Percentiles rank a stretch among this genome's conserved stretches.
These are phyloP conservation scores for Vitis cinerea DNA, from an alignment of 164 flowering plant species.

Conservation along the genomic window DNA sequence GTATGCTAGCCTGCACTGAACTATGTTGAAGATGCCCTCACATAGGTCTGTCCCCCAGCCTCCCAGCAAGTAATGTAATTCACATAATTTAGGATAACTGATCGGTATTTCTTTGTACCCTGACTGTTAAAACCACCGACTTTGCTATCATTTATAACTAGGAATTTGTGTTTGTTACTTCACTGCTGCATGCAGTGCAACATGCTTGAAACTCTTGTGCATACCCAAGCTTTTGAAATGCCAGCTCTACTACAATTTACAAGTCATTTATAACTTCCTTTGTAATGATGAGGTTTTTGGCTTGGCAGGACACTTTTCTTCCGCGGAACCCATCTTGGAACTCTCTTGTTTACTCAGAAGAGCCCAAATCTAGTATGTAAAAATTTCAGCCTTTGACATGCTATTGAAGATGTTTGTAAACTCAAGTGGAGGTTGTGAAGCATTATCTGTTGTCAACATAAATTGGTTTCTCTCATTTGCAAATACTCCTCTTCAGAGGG, in stretches of 20 bases:
- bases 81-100: too few relatives aligned
- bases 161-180: not conserved
- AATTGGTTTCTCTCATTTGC: not conserved
- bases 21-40: too few relatives aligned
- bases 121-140: not conserved
- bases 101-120: too few relatives aligned
- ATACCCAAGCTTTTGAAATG: not conserved
- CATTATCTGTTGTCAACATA: not conserved
- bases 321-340: slow-evolving; percentile 69
- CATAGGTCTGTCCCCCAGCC: too few relatives aligned
- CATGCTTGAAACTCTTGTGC: not conserved
- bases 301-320: slow-evolving; percentile 75
- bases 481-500: not conserved
- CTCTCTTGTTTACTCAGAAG: slow-evolving; percentile 41
- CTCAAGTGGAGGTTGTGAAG: not conserved
- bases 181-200: not conserved
- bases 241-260: not conserved
- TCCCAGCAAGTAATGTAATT: too few relatives aligned
- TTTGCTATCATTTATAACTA: not conserved
- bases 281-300: too few relatives aligned
- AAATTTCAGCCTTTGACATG: not conserved
- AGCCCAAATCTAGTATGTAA: slow-evolving; percentile 43
- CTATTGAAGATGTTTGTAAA: not conserved
- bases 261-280: too few relatives aligned
- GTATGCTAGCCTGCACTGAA: too few relatives aligned